Evolutionary conservation across 139 green algal genomes (phyloP), one percentile per base, ranked within the genome.

Genomic region (Monoraphidium neglectum): DNA sequence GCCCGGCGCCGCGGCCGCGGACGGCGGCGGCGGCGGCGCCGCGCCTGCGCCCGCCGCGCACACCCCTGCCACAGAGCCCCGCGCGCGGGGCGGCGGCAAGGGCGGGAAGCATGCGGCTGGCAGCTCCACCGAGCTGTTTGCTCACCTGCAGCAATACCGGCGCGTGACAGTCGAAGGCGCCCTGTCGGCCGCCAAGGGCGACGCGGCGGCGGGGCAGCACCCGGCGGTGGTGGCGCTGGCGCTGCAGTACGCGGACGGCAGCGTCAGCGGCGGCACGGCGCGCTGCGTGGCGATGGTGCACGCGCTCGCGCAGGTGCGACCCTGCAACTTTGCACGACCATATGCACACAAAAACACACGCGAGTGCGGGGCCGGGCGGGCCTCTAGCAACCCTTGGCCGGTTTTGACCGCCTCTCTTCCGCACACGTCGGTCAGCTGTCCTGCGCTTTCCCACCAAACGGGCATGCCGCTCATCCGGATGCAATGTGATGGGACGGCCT

Each of bases 231-330:
- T 95, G 68, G 79, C 92, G 74, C 89, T 98, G 75, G 95, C 92
- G 13, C 80, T 97, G 77, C 72, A 78, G 0, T 97, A 94, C 70
- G 87, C 90, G 8, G 88, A 95, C 46, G 90, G 94, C 37, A 88
- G 63, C 38, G 82, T 98, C 54, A 74, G 59, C 2, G 95, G 95
- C 59, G 89, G 77, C 73, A 97, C 93, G 54, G 92, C 90, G 21
- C 88, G 95, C 60, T 94, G 89, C 75, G 74, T 95, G n/a, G 95
- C 95, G 36, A 91, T 98, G 90, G 86, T 98, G 37, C 64, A 91
- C 49, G 87, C 88, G 13, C 83, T 98, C 28, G 82, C 79, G 79
- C 82, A 90, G 86, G 86, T 90, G 49, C 43, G 43, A n/a, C n/a
- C n/a, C n/a, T n/a, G n/a, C n/a, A n/a, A n/a, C n/a, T n/a, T n/a